These are phyloP conservation scores for Nannochloris sp. DNA, from an alignment of 139 green algal genomes.

Conservation along the genomic window DNA sequence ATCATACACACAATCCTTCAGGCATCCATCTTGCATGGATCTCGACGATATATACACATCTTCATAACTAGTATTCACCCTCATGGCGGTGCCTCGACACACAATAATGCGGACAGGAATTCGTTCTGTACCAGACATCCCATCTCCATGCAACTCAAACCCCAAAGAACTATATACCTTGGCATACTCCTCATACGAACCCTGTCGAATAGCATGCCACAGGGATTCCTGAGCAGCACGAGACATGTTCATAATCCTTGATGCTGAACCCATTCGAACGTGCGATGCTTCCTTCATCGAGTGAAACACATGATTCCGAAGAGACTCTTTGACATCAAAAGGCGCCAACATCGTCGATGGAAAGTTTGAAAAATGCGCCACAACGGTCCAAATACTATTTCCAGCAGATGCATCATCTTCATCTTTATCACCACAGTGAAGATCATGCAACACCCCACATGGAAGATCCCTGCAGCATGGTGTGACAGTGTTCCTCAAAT, in stretches of 20 bases:
- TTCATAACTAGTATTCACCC: not conserved
- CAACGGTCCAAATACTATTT: slow-evolving; percentile 22
- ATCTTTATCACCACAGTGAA: slow-evolving; percentile 4
- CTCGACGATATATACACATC: not conserved
- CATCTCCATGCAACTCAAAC: not conserved
- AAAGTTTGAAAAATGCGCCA: slow-evolving; percentile 31
- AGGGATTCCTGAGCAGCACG: slow-evolving; percentile 27
- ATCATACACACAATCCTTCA: not conserved
- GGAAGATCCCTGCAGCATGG: slow-evolving; percentile 31
- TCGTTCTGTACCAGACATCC: not conserved
- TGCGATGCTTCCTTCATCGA: slow-evolving; percentile 52
- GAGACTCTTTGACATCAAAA: slow-evolving; percentile 24
- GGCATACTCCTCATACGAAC: not conserved
- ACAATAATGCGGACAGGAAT: not conserved
- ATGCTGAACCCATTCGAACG: slow-evolving; percentile 30
- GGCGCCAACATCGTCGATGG: slow-evolving; percentile 14
- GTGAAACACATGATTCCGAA: slow-evolving; percentile 35
- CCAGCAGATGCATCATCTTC: too few relatives aligned
- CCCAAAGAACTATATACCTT: not conserved
- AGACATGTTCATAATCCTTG: slow-evolving; percentile 48
- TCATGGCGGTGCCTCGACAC: not conserved
- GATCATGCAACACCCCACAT: slow-evolving; percentile 39
- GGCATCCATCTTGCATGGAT: not conserved
- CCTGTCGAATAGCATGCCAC: slow-evolving; percentile 20
- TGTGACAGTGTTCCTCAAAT: too few relatives aligned